phyloP scores from a whole-genome alignment of 2,329 filamentous ascomycete species.

The Botrytis deweyae region DNA sequence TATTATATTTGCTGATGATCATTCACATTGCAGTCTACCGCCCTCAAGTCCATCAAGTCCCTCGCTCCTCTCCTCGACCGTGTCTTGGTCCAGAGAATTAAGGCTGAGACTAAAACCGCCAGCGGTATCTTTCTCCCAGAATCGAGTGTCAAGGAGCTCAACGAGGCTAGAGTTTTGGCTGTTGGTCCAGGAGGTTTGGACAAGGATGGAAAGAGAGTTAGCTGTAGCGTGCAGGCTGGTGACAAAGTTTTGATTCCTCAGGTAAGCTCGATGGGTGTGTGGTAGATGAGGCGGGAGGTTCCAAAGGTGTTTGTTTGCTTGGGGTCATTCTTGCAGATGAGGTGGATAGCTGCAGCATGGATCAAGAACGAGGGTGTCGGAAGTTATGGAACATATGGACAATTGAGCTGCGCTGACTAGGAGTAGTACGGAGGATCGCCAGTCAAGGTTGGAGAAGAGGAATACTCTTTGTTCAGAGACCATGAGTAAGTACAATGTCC shows the following conservation, averaged over 20 bases:
- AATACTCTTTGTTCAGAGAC: constrained; percentile 94
- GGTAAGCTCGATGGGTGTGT: constrained; percentile 52
- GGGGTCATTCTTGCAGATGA: constrained; percentile 6
- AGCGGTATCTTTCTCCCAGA: constrained; percentile 97
- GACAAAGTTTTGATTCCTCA: constrained; percentile 96
- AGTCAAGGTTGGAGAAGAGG: constrained; percentile 96
- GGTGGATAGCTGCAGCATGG: constrained; percentile 5
- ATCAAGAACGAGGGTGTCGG: not conserved
- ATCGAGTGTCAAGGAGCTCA: constrained; percentile 95
- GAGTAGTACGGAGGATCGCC: constrained; percentile 84
- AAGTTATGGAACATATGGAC: not conserved
- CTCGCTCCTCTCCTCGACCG: constrained; percentile 96
- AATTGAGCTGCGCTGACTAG: constrained; percentile 33
- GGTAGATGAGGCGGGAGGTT: not conserved
- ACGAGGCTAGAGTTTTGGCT: constrained; percentile 93
- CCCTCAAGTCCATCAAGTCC: constrained; percentile 92
- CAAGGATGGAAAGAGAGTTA: constrained; percentile 83
- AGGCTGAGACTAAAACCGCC: constrained; percentile 95
- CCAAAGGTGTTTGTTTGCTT: constrained; percentile 14
- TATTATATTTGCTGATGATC: not conserved
- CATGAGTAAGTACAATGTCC: constrained; percentile 74
- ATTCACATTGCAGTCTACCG: constrained; percentile 52
- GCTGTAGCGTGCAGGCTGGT: constrained; percentile 77
- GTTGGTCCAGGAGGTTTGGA: constrained; percentile 87
- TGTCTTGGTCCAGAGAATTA: constrained; percentile 95